Conservation (phyloP, 305 asterid genomes). For the Solanum hybrid region DNA sequence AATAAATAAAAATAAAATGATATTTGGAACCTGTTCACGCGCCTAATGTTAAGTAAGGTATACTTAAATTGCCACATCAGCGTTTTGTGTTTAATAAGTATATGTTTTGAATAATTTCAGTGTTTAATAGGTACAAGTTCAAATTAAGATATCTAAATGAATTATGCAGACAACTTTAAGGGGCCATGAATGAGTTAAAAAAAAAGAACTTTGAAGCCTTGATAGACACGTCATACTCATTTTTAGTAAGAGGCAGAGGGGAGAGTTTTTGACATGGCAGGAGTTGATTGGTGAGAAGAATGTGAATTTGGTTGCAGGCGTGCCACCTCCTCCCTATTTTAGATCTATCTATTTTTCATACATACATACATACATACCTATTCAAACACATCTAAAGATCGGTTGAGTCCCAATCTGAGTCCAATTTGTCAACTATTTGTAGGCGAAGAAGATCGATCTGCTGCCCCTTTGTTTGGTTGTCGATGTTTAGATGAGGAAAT, state of each 20-base stretch:
- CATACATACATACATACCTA: not conserved
- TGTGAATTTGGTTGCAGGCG: not conserved
- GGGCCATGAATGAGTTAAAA: too few species aligned
- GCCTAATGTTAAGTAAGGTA: too few species aligned
- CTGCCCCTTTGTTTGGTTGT: not conserved
- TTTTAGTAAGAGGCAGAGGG: not conserved
- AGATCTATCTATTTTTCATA: not conserved
- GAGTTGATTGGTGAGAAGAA: not conserved
- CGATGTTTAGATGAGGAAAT: slow-evolving; percentile 37
- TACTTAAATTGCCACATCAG: too few species aligned
- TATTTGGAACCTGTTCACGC: too few species aligned
- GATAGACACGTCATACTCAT: not conserved
- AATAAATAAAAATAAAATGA: too few species aligned
- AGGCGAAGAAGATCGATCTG: not conserved
- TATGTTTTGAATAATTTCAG: too few species aligned
- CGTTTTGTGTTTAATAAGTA: too few species aligned
- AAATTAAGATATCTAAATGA: too few species aligned
- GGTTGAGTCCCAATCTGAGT: not conserved
- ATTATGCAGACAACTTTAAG: too few species aligned
- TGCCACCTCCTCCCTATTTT: not conserved
- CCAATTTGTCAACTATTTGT: not conserved
- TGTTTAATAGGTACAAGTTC: too few species aligned
- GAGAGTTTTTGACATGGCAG: not conserved
- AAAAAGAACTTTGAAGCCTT: not conserved
- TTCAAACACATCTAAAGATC: too few species aligned